phyloP scores from a whole-genome alignment of 345 rosid species.

The Isatis tinctoria region DNA sequence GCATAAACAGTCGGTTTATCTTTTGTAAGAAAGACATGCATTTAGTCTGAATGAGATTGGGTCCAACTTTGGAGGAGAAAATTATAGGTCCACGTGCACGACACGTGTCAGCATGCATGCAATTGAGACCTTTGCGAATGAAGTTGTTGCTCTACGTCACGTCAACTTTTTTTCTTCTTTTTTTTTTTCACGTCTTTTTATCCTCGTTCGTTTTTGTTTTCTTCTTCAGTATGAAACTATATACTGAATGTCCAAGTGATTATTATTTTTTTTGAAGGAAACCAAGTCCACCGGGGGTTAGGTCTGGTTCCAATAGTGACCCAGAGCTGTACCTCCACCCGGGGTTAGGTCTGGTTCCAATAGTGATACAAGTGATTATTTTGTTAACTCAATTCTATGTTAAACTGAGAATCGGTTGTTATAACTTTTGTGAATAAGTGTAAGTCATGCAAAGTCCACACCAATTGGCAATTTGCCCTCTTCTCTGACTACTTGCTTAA shows the following conservation, averaged over 20 bases:
- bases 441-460: not conserved
- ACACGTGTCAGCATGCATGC: slow-evolving; percentile 21
- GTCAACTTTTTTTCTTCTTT: not conserved
- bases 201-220: not conserved
- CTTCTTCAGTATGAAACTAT: not conserved
- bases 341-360: too few relatives aligned
- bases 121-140: slow-evolving; percentile 1
- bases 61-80: slow-evolving; percentile 11
- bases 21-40: slow-evolving; percentile 2
- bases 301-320: too few relatives aligned
- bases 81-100: slow-evolving; percentile 14
- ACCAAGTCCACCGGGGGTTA: too few relatives aligned
- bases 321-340: too few relatives aligned
- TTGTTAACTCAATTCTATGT: not conserved
- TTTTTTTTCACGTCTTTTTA: not conserved
- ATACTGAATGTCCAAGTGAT: not conserved
- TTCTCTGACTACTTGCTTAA: not conserved
- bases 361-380: not conserved
- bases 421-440: not conserved
- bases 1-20: slow-evolving; percentile 23
- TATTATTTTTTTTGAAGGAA: not conserved
- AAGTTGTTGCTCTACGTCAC: slow-evolving; percentile 14
- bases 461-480: not conserved
- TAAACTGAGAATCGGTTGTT: not conserved
- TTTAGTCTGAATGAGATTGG: not conserved